Evolutionary conservation across 257 asterid species (phyloP), one percentile per base, ranked within the genome.

Genomic region (Nicotiana tomentosiformis): DNA sequence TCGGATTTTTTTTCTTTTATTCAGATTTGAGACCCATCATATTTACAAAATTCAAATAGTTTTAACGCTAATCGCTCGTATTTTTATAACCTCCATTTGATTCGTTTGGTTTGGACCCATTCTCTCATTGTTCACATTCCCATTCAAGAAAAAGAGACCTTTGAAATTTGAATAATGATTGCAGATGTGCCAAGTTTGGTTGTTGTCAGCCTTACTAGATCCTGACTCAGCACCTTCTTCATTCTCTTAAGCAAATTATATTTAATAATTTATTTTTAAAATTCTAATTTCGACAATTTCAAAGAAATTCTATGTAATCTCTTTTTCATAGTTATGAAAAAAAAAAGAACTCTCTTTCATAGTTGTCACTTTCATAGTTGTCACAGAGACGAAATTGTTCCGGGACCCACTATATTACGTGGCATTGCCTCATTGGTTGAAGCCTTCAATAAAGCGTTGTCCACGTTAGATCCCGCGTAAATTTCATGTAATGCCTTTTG

Each of bases 381-480:
- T 4, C 51, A 43, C 51, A 43, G 51, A 43, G 51, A 43, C 12
- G 14, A 32, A 32, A 16, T 32, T 16, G 1, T 72, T 1, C 60
- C 3, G 9, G 26, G 62, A 5, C 62, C 16, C 20, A 7, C 80
- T 0, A 12, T 1, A 7, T 26, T 3, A 78, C 86, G 70, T 61
- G 82, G 18, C 49, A 4, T 3, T 60, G 7, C 1, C 4, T 11
- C 43, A 83, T 35, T 83, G 68, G 83, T 17, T 37, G 0, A 20
- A 30, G 20, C 74, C 55, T n/a, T 30, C 58, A 77, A 83, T 16
- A 80, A 66, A 65, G 33, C 51, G 51, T 1, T 49, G 70, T 77
- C 18, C 55, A 30, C 11, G 12, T 61, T 66, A 15, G 39, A 30
- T 82, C 83, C 86, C 83, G 86, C 83, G 83, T 83, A 83, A 78